Evolutionary conservation across 768 basidiomycete species (phyloP), one percentile per base, ranked within the genome.

Genomic region (Cystobasidiopsis lactophilus): DNA sequence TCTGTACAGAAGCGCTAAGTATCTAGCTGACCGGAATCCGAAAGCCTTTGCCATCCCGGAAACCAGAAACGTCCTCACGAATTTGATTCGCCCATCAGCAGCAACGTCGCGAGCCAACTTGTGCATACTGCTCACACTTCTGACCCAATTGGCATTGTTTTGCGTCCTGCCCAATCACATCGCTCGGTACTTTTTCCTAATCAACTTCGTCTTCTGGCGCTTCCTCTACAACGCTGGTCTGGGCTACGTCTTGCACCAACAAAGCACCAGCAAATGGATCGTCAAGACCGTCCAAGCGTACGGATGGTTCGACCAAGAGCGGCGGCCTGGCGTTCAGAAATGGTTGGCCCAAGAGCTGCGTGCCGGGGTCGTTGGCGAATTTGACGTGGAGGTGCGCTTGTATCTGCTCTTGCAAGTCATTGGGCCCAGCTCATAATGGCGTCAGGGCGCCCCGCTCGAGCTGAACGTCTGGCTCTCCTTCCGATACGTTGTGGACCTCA

Each of bases 401-500:
- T 19, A 18, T 18, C 30, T 3, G 26, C 13, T 39, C 14, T 7
- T 29, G 21, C 27, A 11, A 38, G 16, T 35, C 39, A 46, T 40
- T n/a, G n/a, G n/a, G n/a, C n/a, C n/a, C n/a, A n/a, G n/a, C 37
- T 13, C 37, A 24, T 11, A 23, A 7, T 35, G 33, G 33, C 33
- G 9, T 35, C 33, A 88, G 85, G 77, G 82, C 48, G 74, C 91
- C 16, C 89, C 89, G 0, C 64, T 85, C 37, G 89, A 95, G 66
- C 95, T 91, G 68, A 96, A 95, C 61, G 76, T 84, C 0, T 98
- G 91, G 93, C 72, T 98, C 29, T 73, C 95, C 54, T 98, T 95
- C 67, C 78, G 91, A 47, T 86, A 93, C 66, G 70, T 77, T n/a
- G 91, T 96, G 21, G 91, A 96, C 66, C 76, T 93, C 26, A 95